A percentile compares a stretch with the other conserved stretches of the same genome.
Evolutionary conservation across 257 asterid species (phyloP).

Genomic region (Eucommia ulmoides): DNA sequence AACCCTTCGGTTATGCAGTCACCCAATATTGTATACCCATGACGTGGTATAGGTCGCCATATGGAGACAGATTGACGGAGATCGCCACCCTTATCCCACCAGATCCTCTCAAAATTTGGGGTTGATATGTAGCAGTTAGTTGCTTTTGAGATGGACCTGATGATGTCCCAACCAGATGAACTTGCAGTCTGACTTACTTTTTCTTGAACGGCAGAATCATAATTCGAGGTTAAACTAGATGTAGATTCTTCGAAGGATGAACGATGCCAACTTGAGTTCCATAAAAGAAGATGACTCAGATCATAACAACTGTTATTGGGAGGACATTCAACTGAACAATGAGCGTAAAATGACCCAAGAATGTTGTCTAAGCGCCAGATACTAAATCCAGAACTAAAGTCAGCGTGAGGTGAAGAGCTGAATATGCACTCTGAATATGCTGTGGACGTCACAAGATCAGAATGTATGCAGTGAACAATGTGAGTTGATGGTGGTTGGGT

Average conservation of each 20-base stretch:
- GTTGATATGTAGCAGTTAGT: conserved; percentile 56
- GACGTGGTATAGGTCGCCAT: conserved; percentile 89
- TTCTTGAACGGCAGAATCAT: conserved; percentile 26
- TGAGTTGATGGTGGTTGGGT: conserved; percentile 81
- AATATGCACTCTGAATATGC: conserved; percentile 58
- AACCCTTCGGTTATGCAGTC: conserved; percentile 96
- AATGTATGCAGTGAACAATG: conserved; percentile 80
- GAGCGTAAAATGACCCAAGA: conserved; percentile 80
- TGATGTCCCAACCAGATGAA: conserved; percentile 88
- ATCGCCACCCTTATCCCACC: conserved; percentile 99
- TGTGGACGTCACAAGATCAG: conserved; percentile 82
- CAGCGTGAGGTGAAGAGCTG: conserved; percentile 35
- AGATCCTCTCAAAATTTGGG: conserved; percentile 88
- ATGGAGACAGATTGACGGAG: conserved; percentile 83
- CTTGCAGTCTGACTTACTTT: conserved; percentile 33
- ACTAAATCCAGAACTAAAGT: conserved; percentile 67
- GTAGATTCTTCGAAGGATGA: conserved; percentile 44
- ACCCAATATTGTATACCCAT: conserved; percentile 77
- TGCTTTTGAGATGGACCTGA: conserved; percentile 75
- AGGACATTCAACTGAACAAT: conserved; percentile 50
- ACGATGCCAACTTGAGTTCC: conserved; percentile 55
- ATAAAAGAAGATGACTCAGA: conserved; percentile 72
- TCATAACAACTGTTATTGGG: conserved; percentile 55
- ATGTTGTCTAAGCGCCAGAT: conserved; percentile 93
- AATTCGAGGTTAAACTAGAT: conserved; percentile 27